Base-by-base conservation (phyloP, 1,139 yeast species). In the Yamadazyma dendronema region DNA sequence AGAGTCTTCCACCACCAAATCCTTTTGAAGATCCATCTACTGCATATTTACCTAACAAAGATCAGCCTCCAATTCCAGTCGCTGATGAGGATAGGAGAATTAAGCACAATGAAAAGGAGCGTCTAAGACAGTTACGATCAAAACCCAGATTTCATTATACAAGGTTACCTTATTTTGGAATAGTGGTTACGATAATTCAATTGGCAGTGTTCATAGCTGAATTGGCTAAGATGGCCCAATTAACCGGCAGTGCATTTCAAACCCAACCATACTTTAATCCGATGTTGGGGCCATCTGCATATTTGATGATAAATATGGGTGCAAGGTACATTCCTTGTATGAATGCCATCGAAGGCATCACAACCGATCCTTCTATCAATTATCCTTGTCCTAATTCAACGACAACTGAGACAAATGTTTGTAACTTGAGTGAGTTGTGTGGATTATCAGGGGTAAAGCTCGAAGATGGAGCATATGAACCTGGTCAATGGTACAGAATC, bases 301-400 rank as follows among this genome's bases (percentile, higher is more conserved):
- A 81, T 50, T 62, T 82, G 7, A 67, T 79, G 52, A 80, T 83
- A 40, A 75, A 80, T 48, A 75, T 81, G 77, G 90, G 90, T 1
- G 83, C 89, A 3, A 59, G 90, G 30, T 84, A 81, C 54, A 72
- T 77, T 0, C 88, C 89, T 0, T 84, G 92, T 54, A 83, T 83
- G 87, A 78, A 77, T 40, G 56, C 61, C 29, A 66, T 82, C 21
- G 52, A 56, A 17, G 72, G 68, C 3, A 57, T 81, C 36, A 81
- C 88, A 6, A 68, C 77, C 44, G 73, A 67, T 42, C 49, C 70
- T 3, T 43, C 65, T 2, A 57, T 79, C 26, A 40, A 52, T 15
- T 84, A 76, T 61, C 90, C 90, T 1, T 84, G 92, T 50, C 79
- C 90, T 9, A 83, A 82, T 49, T 79, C 88, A 3, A 84, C 90